Evolutionary conservation across 768 basidiomycete genomes (phyloP), one percentile per base, ranked within the genome.

Genomic region (Tephrocybe sp.): DNA sequence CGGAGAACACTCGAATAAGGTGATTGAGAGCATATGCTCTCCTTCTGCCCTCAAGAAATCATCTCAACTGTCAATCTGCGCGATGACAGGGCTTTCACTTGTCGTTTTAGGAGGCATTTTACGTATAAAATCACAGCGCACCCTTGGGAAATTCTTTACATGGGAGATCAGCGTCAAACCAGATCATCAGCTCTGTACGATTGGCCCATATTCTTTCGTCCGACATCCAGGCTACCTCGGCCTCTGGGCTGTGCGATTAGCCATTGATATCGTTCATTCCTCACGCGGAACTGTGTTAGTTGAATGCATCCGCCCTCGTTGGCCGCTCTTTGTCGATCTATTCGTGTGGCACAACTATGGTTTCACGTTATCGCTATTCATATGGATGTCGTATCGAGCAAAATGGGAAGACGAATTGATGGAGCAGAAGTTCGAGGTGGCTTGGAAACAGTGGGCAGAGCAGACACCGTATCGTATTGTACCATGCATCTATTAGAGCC

Each of bases 111-210:
- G n/a, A n/a, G n/a, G n/a, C 32, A 36, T 52, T 18, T 25, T 52
- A 26, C 45, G 51, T 17, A 33, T 53, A 12, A 21, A 5, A 18
- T 30, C 51, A 1, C 51, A 53, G 17, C 51, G 51, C 32, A 33
- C 51, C 0, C 20, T 53, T 9, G 51, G 51, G 2, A 47, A 43
- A 43, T 53, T 25, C 26, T 53, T 53, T 18, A 53, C 51, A 25
- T 53, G 51, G 51, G 51, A 53, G 33, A 53, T 53, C 46, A 48
- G 45, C 33, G 25, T 53, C 15, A 53, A 47, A 21, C n/a, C 20
- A 9, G 45, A 38, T 21, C 51, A 53, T 21, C n/a, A 53, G 21
- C 51, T 53, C 3, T 53, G 51, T 23, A 53, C 51, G 6, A 36
- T n/a, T 17, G 51, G 51, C 6, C 51, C 51, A 18, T 53, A 53